These are phyloP conservation scores for Quillaja saponaria DNA, from an alignment of 306 rosid species.

Conservation along the genomic window DNA sequence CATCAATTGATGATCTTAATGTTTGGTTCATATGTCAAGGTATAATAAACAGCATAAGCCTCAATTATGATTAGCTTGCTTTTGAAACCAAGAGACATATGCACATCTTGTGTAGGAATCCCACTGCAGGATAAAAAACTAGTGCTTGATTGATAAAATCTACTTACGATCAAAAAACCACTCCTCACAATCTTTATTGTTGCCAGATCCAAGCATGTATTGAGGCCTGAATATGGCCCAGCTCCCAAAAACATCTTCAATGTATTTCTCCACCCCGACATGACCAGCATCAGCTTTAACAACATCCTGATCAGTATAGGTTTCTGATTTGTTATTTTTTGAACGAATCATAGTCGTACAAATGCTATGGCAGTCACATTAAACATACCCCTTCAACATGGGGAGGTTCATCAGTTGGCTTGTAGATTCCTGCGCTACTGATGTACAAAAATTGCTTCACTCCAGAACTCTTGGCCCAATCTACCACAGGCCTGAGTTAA, in stretches of 20 bases:
- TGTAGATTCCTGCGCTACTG: constrained; percentile 96
- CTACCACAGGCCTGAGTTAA: constrained; percentile 73
- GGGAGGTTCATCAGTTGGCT: constrained; percentile 84
- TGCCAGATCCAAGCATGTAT: constrained; percentile 93
- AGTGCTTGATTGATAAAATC: background rate
- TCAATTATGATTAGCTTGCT: background rate
- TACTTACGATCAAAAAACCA: constrained; percentile 92
- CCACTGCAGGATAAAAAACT: background rate
- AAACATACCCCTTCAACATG: constrained; percentile 91
- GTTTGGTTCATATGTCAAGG: background rate
- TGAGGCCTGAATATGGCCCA: constrained; percentile 91
- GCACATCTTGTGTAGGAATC: background rate
- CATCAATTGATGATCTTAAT: background rate
- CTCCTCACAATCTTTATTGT: constrained; percentile 95
- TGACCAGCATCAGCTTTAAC: constrained; percentile 89
- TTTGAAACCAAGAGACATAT: background rate
- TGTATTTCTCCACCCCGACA: constrained; percentile 83
- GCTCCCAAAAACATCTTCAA: constrained; percentile 58
- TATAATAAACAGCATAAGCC: too few relatives aligned
- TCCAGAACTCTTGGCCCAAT: constrained; percentile 94
- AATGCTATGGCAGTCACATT: background rate
- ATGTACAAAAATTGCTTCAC: constrained; percentile 82
- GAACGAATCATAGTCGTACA: constrained; percentile 12
- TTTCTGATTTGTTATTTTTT: constrained; percentile 14
- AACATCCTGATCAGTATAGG: constrained; percentile 50